Evolutionary conservation across 2,329 filamentous ascomycete species (phyloP).

Genomic region (Trichoderma brevicompactum): DNA sequence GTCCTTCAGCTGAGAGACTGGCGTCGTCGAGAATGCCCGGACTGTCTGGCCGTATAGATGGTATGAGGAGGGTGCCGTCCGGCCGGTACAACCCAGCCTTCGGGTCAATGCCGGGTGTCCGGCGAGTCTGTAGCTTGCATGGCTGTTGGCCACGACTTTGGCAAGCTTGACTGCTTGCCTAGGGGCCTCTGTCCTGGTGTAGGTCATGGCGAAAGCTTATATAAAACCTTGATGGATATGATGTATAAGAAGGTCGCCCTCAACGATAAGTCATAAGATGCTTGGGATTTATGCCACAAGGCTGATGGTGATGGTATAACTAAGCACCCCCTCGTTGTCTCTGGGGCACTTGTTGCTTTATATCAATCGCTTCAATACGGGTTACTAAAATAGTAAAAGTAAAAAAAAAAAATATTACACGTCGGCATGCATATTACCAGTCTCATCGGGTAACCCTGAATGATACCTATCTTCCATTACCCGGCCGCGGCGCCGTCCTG

Average conservation of each 20-base stretch:
- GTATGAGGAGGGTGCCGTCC: constrained; percentile 24
- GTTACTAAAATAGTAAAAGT: background rate
- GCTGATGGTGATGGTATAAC: constrained; percentile 1
- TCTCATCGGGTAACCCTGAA: background rate
- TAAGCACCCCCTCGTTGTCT: background rate
- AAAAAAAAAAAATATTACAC: background rate
- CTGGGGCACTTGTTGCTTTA: constrained; percentile 12
- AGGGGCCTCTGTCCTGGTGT: constrained; percentile 27
- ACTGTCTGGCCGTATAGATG: constrained; percentile 28
- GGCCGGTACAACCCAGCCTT: constrained; percentile 30
- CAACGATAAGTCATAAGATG: background rate
- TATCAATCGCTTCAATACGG: background rate
- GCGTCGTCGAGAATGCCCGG: constrained; percentile 56
- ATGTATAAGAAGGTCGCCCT: background rate
- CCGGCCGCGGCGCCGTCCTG: background rate
- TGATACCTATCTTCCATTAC: background rate
- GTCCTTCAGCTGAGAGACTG: constrained; percentile 52
- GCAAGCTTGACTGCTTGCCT: constrained; percentile 37
- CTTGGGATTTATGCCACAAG: background rate
- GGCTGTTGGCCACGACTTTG: constrained; percentile 24
- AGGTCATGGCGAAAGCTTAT: constrained; percentile 1
- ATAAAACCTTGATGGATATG: background rate
- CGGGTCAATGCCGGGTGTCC: constrained; percentile 20
- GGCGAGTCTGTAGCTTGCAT: constrained; percentile 21
- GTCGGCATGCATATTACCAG: background rate